These are phyloP conservation scores for Trichophyton rubrum DNA, from an alignment of 2,329 filamentous ascomycete genomes.

Conservation along the genomic window DNA sequence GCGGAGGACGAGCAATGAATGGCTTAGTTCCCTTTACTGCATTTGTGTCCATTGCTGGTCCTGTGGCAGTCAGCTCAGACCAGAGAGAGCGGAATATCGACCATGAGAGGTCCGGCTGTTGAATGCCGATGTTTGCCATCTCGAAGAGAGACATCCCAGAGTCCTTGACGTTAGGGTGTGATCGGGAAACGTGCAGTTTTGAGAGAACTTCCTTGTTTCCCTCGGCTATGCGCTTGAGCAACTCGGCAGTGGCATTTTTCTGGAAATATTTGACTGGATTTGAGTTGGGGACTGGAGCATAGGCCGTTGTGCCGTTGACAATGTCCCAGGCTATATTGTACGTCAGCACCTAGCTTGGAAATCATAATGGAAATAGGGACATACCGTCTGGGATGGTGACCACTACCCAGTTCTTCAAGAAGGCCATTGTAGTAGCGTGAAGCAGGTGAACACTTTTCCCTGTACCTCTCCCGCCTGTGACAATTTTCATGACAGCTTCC, in stretches of 20 bases:
- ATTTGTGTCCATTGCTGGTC: constrained; percentile 26
- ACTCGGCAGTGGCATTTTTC: constrained; percentile 59
- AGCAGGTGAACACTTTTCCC: constrained; percentile 82
- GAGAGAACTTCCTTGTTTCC: constrained; percentile 58
- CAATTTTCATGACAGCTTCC: constrained; percentile 41
- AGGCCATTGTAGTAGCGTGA: constrained; percentile 70
- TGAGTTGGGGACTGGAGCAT: constrained; percentile 52
- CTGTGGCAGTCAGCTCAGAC: constrained; percentile 55
- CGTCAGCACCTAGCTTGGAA: neutral
- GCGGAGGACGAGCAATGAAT: constrained; percentile 42
- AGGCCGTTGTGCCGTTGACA: constrained; percentile 67
- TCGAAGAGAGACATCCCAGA: constrained; percentile 50
- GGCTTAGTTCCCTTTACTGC: constrained; percentile 25
- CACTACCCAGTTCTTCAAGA: constrained; percentile 77
- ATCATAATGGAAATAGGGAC: constrained; percentile 15
- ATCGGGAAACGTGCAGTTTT: constrained; percentile 37
- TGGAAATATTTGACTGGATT: constrained; percentile 55
- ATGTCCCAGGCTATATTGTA: constrained; percentile 57
- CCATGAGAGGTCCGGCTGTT: constrained; percentile 68
- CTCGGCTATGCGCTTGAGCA: constrained; percentile 59
- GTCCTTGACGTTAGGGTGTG: constrained; percentile 48
- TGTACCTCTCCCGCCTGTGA: constrained; percentile 60
- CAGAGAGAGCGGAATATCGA: constrained; percentile 68
- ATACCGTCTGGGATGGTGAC: constrained; percentile 80
- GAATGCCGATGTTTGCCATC: constrained; percentile 55